These are phyloP conservation scores for Boletales sp. DNA, from an alignment of 768 basidiomycete genomes.

Conservation along the genomic window DNA sequence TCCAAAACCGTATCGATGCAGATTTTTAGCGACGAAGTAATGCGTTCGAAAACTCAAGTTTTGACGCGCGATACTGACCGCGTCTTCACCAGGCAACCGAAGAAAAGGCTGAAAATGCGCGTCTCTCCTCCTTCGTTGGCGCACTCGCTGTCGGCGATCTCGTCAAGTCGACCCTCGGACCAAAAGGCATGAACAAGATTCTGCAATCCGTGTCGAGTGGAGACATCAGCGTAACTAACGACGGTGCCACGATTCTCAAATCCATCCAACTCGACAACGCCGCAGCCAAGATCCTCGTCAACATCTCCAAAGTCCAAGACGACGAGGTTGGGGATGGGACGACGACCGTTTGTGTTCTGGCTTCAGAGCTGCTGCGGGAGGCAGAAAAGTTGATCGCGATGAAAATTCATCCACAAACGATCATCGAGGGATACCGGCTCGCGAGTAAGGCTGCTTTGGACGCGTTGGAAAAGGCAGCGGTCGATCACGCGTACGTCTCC, in stretches of 20 bases:
- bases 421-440: slow-evolving; percentile 94
- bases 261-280: slow-evolving; percentile 97
- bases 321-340: slow-evolving; percentile 98
- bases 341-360: slow-evolving; percentile 87
- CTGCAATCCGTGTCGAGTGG: slow-evolving; percentile 87
- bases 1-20: slow-evolving; percentile 54
- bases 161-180: slow-evolving; percentile 97
- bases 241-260: slow-evolving; percentile 97
- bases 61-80: background rate
- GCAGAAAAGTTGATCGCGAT: slow-evolving; percentile 90
- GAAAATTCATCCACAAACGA: slow-evolving; percentile 97
- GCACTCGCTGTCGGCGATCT: slow-evolving; percentile 96
- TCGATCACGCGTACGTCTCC: slow-evolving; percentile 75
- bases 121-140: slow-evolving; percentile 96
- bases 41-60: background rate
- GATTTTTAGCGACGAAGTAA: slow-evolving; percentile 65
- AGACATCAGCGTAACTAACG: slow-evolving; percentile 96
- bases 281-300: slow-evolving; percentile 98
- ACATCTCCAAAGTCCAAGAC: slow-evolving; percentile 99
- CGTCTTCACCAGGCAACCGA: slow-evolving; percentile 63
- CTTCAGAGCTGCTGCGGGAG: slow-evolving; percentile 88
- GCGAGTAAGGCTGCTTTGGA: slow-evolving; percentile 81
- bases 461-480: slow-evolving; percentile 78
- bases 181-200: slow-evolving; percentile 99
- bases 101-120: slow-evolving; percentile 97